Evolutionary conservation across 2,329 filamentous ascomycete species (phyloP).

Genomic region (Cladophialophora carrionii): DNA sequence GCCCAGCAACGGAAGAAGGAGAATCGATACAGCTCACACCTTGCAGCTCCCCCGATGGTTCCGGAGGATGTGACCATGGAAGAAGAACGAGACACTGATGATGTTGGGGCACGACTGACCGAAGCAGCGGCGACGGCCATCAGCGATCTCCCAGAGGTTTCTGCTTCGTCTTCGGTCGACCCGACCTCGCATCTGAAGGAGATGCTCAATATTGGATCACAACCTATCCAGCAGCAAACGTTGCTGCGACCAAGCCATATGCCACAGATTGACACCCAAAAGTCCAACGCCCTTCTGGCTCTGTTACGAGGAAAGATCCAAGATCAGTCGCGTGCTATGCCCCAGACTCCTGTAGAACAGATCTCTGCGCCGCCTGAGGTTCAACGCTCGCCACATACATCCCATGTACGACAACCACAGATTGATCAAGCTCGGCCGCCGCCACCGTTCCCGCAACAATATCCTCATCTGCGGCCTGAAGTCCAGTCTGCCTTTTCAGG

Average conservation of each 20-base stretch:
- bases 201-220: slow-evolving; percentile 46
- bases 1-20: slow-evolving; percentile 74
- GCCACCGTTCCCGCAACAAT: slow-evolving; percentile 28
- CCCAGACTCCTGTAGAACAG: slow-evolving; percentile 61
- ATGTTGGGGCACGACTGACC: slow-evolving; percentile 33
- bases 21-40: slow-evolving; percentile 61
- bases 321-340: slow-evolving; percentile 41
- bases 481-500: slow-evolving; percentile 38
- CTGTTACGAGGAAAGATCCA: slow-evolving; percentile 54
- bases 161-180: slow-evolving; percentile 44
- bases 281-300: slow-evolving; percentile 59
- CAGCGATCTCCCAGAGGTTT: slow-evolving; percentile 49
- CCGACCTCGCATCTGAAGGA: slow-evolving; percentile 58
- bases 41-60: slow-evolving; percentile 33
- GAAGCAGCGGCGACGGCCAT: slow-evolving; percentile 35
- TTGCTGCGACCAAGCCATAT: slow-evolving; percentile 33
- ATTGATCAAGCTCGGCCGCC: slow-evolving; percentile 24
- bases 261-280: slow-evolving; percentile 44
- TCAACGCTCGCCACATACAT: slow-evolving; percentile 56
- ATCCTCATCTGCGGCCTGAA: slow-evolving; percentile 28
- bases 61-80: slow-evolving; percentile 34
- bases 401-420: slow-evolving; percentile 36
- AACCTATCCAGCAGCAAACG: slow-evolving; percentile 26
- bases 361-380: slow-evolving; percentile 55
- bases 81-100: slow-evolving; percentile 34